Percentiles rank a stretch among this genome's conserved stretches.
Evolutionary conservation across 495 filamentous ascomycete species (phyloP).

Genomic region (Neurospora sublineolata): DNA sequence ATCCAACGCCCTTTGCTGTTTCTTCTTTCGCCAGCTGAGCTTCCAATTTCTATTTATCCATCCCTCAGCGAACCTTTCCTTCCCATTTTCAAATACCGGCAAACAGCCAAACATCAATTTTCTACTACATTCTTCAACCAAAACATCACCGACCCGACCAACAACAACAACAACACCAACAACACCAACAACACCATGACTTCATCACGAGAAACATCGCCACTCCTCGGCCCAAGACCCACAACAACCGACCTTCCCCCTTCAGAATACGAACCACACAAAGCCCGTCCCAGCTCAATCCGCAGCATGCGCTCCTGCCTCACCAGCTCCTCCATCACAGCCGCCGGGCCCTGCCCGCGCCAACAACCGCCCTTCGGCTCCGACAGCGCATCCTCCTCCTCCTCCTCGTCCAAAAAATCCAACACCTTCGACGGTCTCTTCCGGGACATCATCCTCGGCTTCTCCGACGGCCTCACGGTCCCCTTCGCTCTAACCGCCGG

Average conservation of each 20-base stretch:
- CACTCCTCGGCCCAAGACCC: background rate
- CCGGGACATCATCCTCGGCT: slow-evolving; percentile 39
- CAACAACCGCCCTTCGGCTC: background rate
- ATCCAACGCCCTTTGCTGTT: background rate
- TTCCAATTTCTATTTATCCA: background rate
- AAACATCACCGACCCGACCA: background rate
- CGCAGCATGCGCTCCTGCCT: background rate
- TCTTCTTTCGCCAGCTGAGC: background rate
- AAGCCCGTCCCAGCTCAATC: background rate
- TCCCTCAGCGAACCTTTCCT: background rate
- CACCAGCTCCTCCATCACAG: background rate
- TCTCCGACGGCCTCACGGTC: slow-evolving; percentile 45
- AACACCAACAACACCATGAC: background rate
- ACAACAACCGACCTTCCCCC: background rate
- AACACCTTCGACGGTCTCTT: slow-evolving; percentile 5
- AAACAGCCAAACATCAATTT: background rate
- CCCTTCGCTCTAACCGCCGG: slow-evolving; percentile 47
- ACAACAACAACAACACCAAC: background rate
- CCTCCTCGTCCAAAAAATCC: background rate
- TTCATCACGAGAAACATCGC: background rate
- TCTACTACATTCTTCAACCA: background rate
- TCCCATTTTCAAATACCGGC: background rate
- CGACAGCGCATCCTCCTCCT: background rate
- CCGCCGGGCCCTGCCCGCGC: background rate
- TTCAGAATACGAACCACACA: background rate